These are phyloP conservation scores for Wickerhamomyces pijperi DNA, from an alignment of 805 yeast species.

Conservation along the genomic window DNA sequence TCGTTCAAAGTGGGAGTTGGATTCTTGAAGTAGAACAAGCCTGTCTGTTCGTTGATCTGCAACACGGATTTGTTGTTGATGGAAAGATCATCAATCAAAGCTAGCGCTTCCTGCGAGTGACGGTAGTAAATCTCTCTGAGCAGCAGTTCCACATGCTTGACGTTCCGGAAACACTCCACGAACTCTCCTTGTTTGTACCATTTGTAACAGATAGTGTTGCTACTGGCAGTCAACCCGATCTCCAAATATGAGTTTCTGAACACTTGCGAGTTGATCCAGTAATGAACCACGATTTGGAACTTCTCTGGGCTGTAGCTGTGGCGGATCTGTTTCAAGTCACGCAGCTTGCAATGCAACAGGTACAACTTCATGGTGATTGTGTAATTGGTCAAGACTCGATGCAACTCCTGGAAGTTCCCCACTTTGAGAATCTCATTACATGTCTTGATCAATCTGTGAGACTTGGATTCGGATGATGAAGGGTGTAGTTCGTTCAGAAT, in stretches of 20 bases:
- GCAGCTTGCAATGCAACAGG: constrained; percentile 45
- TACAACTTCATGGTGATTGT: constrained; percentile 56
- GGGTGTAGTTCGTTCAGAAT: background rate
- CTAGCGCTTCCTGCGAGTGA: constrained; percentile 28
- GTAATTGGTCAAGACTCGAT: constrained; percentile 45
- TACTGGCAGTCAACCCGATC: constrained; percentile 41
- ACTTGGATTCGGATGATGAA: background rate
- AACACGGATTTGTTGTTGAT: constrained; percentile 16
- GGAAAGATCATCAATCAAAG: constrained; percentile 21
- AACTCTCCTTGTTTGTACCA: constrained; percentile 55
- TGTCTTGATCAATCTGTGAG: constrained; percentile 36
- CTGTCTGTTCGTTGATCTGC: constrained; percentile 21
- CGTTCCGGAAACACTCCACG: constrained; percentile 21
- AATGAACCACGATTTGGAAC: constrained; percentile 43
- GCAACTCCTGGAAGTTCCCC: constrained; percentile 38
- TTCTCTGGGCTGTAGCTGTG: constrained; percentile 46
- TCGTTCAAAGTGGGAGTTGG: constrained; percentile 25
- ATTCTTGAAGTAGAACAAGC: constrained; percentile 32
- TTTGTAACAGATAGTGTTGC: constrained; percentile 35
- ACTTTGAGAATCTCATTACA: constrained; percentile 41
- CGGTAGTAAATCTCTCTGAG: constrained; percentile 26
- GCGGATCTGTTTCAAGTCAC: constrained; percentile 39
- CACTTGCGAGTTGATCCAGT: constrained; percentile 48
- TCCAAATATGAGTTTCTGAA: constrained; percentile 44
- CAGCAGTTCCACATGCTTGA: constrained; percentile 24